Base-by-base conservation (phyloP, 2,329 filamentous ascomycete genomes). In the Ascochyta pisi region DNA sequence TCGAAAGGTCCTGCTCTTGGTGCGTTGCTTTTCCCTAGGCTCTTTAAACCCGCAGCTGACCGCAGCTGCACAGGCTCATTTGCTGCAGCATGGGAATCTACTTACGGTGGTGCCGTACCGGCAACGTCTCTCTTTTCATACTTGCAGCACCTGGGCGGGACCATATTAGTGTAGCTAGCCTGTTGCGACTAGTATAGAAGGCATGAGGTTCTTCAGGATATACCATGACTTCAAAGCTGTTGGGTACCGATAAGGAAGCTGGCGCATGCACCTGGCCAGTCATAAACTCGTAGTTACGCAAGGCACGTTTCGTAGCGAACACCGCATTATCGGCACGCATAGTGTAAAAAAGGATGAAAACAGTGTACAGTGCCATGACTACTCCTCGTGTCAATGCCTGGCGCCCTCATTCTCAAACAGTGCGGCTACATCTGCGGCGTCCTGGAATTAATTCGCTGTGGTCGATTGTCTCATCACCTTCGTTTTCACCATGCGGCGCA, bases 111-210 rank as follows among this genome's bases (percentile, higher is more conserved):
- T 2, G 70, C 68, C 38, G 75, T 80, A 39, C 73, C 76, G 0
- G 73, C 72, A 47, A 68, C 66, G 0, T 76, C 77, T 1, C 57
- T 80, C 13, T 78, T 79, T 56, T 70, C 71, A 2, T 79, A 70
- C 45, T 72, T 80, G 19, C 77, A 80, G 69, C 64, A 73, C 8
- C 55, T 80, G 49, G 76, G 77, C 0, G 79, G 79, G 75, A 65
- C 58, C 23, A 67, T 61, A 63, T 22, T 23, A 23, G 16, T 23
- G 16, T 39, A 23, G 19, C 8, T 23, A 39, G 10, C 6, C 13
- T 4, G 12, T 39, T 39, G n/a, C 7, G 15, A 16, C n/a, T 9
- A 1, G 6, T 35, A 9, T 9, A 35, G 33, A 8, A 8, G n/a
- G 7, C n/a, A 16, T 35, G 33, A 9, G 33, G 10, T 5, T 3